Conservation (phyloP, 208 protist species). For the Angomonas ambiguus region DNA sequence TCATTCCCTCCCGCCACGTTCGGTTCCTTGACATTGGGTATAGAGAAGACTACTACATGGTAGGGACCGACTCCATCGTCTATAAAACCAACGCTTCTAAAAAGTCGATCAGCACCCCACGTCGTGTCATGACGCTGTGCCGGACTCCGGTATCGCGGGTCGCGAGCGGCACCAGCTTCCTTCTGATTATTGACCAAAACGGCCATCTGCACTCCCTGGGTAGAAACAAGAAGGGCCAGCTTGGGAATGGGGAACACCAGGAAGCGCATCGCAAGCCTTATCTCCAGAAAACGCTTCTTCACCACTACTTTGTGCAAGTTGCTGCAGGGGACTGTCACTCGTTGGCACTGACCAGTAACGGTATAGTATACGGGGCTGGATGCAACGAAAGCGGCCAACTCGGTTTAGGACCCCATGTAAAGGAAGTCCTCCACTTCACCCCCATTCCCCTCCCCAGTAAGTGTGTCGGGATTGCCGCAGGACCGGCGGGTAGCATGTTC, state of each 20-base stretch:
- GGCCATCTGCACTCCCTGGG: constrained; percentile 78
- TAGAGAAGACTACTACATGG: constrained; percentile 85
- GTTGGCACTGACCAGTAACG: constrained; percentile 77
- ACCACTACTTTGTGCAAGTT: constrained; percentile 84
- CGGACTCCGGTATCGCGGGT: constrained; percentile 69
- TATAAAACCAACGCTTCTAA: constrained; percentile 82
- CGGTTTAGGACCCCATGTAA: constrained; percentile 45
- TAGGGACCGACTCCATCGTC: constrained; percentile 75
- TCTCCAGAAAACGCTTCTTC: constrained; percentile 36
- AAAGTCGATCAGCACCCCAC: constrained; percentile 66
- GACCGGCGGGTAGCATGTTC: constrained; percentile 81
- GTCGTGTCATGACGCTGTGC: constrained; percentile 77
- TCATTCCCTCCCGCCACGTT: constrained; percentile 73
- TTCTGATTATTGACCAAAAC: constrained; percentile 83
- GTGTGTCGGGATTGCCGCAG: constrained; percentile 78
- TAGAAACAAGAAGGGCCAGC: constrained; percentile 82
- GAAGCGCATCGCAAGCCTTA: constrained; percentile 62
- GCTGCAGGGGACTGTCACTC: constrained; percentile 80
- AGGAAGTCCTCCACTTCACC: constrained; percentile 49
- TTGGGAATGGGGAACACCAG: constrained; percentile 68
- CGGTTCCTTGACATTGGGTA: constrained; percentile 79
- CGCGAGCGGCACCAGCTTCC: constrained; percentile 70
- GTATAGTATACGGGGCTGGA: constrained; percentile 77
- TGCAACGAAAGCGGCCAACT: constrained; percentile 85
- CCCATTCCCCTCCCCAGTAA: constrained; percentile 54